These are phyloP conservation scores for Cystofilobasidium ferigula DNA, from an alignment of 768 basidiomycete species.

Conservation along the genomic window DNA sequence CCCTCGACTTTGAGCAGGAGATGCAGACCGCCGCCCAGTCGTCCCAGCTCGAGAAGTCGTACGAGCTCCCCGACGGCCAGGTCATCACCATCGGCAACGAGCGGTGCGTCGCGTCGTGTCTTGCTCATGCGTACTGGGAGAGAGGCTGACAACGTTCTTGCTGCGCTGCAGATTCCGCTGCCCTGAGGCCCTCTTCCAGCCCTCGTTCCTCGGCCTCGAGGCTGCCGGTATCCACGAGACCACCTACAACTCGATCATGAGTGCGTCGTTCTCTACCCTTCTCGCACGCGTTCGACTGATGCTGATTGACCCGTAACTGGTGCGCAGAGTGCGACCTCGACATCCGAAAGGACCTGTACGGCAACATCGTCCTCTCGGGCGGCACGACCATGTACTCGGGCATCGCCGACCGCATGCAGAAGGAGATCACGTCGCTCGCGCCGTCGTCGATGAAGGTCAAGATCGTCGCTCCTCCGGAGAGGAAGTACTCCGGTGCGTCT, in stretches of 20 bases:
- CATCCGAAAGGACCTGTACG: conserved; percentile 61
- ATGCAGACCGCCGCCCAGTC: conserved; percentile 80
- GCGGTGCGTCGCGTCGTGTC: conserved; percentile 43
- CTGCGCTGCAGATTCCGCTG: conserved; percentile 50
- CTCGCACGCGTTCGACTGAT: background rate
- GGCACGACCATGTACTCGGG: conserved; percentile 95
- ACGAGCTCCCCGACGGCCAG: conserved; percentile 85
- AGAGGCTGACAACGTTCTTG: too few relatives aligned
- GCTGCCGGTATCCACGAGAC: conserved; percentile 86
- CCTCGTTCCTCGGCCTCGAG: conserved; percentile 63
- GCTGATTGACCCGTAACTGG: background rate
- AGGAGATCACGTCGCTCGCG: conserved; percentile 73
- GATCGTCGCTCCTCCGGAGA: conserved; percentile 84
- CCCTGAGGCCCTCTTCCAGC: conserved; percentile 58
- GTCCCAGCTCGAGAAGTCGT: conserved; percentile 81
- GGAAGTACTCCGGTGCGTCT: conserved; percentile 41
- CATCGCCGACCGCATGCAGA: conserved; percentile 91
- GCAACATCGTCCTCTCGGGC: conserved; percentile 68
- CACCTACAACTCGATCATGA: conserved; percentile 43
- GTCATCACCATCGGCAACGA: conserved; percentile 92
- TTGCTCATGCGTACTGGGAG: background rate
- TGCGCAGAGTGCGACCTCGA: conserved; percentile 44
- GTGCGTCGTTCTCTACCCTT: background rate
- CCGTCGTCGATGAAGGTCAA: conserved; percentile 91
- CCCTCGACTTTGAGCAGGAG: conserved; percentile 88